A percentile compares a stretch with the other conserved stretches of the same genome.
These are phyloP conservation scores for Rhodotorula graminis DNA, from an alignment of 768 basidiomycete genomes.

Conservation along the genomic window DNA sequence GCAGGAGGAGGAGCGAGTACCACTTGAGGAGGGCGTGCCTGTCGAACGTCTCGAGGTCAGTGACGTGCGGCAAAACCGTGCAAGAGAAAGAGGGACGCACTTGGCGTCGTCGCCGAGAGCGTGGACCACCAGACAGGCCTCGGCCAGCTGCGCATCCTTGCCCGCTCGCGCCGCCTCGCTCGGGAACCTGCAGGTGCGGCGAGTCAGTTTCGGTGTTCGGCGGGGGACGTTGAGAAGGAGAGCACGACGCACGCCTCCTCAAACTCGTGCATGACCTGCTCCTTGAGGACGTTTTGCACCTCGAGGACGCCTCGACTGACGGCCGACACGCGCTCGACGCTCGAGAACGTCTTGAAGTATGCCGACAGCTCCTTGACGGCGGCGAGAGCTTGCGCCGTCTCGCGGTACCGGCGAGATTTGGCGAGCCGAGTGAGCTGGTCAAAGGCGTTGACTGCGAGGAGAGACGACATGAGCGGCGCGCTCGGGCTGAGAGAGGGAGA, in stretches of 20 bases:
- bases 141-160: slow-evolving; percentile 47
- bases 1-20: slow-evolving; percentile 81
- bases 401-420: slow-evolving; percentile 54
- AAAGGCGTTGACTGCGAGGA: slow-evolving; percentile 39
- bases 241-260: slow-evolving; percentile 51
- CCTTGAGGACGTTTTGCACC: slow-evolving; percentile 73
- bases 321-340: slow-evolving; percentile 69
- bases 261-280: slow-evolving; percentile 80
- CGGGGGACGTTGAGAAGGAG: too few relatives aligned
- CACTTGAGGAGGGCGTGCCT: slow-evolving; percentile 71
- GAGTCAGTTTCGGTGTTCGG: too few relatives aligned
- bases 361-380: slow-evolving; percentile 80
- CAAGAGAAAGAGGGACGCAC: slow-evolving; percentile 38
- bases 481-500: too few relatives aligned
- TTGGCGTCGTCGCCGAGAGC: slow-evolving; percentile 80
- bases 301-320: slow-evolving; percentile 75
- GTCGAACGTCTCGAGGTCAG: not conserved
- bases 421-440: slow-evolving; percentile 42
- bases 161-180: slow-evolving; percentile 26
- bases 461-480: too few relatives aligned
- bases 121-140: slow-evolving; percentile 84
- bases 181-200: slow-evolving; percentile 7
- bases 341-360: slow-evolving; percentile 71
- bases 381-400: slow-evolving; percentile 81
- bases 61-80: too few relatives aligned